phyloP scores from a whole-genome alignment of 208 protist genomes.

The Wallacemonas rigidus region DNA sequence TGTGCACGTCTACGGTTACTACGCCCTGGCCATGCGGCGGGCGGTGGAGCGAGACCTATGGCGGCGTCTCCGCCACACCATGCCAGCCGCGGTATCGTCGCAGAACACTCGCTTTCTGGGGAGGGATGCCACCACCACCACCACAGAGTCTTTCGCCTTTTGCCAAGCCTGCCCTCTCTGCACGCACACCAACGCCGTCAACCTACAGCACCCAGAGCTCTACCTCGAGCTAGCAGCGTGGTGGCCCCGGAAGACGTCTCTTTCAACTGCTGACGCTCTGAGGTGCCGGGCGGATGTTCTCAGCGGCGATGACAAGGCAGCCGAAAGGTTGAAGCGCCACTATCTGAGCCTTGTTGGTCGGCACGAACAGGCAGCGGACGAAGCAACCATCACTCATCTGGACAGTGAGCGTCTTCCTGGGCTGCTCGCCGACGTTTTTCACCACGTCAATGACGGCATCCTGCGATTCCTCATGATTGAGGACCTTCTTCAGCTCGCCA shows the following conservation, averaged over 20 bases:
- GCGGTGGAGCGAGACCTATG: slow-evolving; percentile 24
- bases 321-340: background rate
- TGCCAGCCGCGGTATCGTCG: background rate
- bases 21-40: slow-evolving; percentile 33
- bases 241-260: slow-evolving; percentile 1
- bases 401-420: background rate
- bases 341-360: background rate
- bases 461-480: slow-evolving; percentile 29
- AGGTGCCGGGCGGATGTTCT: background rate
- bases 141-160: background rate
- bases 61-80: background rate
- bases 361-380: background rate
- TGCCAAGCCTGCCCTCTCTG: slow-evolving; percentile 12
- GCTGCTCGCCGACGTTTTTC: slow-evolving; percentile 4
- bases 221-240: slow-evolving; percentile 2
- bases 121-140: background rate
- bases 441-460: slow-evolving; percentile 23
- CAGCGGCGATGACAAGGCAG: background rate
- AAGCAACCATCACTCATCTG: background rate
- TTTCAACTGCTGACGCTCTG: background rate
- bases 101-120: background rate
- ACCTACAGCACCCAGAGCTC: slow-evolving; percentile 15
- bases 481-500: slow-evolving; percentile 25
- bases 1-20: slow-evolving; percentile 27
- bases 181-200: background rate